Base-by-base conservation (phyloP, 257 asterid genomes). In the Scutellaria barbata region DNA sequence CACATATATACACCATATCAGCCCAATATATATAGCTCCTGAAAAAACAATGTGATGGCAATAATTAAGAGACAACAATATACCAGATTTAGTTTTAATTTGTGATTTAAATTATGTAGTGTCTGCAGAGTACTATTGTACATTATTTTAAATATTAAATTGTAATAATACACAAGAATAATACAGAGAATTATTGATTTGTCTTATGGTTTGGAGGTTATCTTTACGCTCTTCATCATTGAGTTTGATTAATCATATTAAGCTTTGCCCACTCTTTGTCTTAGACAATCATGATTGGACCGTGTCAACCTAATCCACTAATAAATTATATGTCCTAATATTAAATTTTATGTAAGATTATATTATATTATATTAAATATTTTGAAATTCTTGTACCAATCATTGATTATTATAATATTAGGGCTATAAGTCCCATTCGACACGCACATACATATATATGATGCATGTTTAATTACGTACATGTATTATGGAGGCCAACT, bases 301-400 rank as follows among this genome's bases (percentile, higher is more conserved):
- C 8, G 72, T 39, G 13, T 46, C 52, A 52, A 74, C 73, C 78
- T 74, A 74, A 66, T 66, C 78, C 78, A 65, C 78, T 56, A 66
- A 37, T 56, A 66, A 37, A 74, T 74, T 56, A 74, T 65, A 25
- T 10, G 50, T 54, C 11, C 11, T 11, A 58, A 17, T 7, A 10
- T 73, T 14, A 4, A 25, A 43, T 11, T 5, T 61, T 16, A 40
- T 16, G 17, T 17, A 7, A 18, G 17, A 25, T 58, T 58, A 35
- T 58, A 17, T 58, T 58, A 35, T 58, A 17, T 58, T 46, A 58
- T 25, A 25, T 10, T 43, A 6, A 45, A 33, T 51, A 48, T 61
- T 33, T 71, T 45, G 51, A 48, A 20, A 43, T 25, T 30, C 37
- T 1, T 25, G 5, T 37, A 54, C 51, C 66, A 73, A 64, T 33